Conservation (phyloP, 192 early-diverging fungal genomes). For the Backusella morwellensis region DNA sequence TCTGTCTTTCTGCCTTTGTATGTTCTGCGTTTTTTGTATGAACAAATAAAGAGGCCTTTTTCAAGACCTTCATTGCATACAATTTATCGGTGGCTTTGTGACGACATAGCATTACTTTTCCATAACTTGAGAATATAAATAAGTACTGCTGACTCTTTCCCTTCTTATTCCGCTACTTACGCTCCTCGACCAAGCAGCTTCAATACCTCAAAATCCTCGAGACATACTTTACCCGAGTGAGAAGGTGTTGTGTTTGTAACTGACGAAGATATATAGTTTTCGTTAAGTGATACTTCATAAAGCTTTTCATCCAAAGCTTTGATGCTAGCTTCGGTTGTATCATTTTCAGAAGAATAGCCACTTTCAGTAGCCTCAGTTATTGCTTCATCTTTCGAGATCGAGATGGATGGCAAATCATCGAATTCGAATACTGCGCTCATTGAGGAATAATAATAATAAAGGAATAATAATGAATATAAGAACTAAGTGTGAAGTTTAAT, state of each 20-base stretch:
- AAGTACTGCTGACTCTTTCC: neutral
- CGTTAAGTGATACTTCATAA: constrained; percentile 47
- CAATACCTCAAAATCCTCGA: constrained; percentile 50
- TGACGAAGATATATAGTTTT: constrained; percentile 43
- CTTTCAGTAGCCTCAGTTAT: neutral
- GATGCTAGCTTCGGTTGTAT: constrained; percentile 14
- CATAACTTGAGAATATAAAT: constrained; percentile 51
- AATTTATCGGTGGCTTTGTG: constrained; percentile 55
- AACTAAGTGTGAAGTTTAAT: neutral
- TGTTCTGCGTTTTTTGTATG: constrained; percentile 78
- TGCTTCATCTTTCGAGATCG: constrained; percentile 23
- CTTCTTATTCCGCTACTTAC: constrained; percentile 33
- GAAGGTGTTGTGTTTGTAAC: constrained; percentile 25
- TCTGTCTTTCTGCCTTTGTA: constrained; percentile 85
- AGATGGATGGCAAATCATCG: constrained; percentile 41
- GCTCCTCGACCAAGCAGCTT: constrained; percentile 53
- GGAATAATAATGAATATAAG: neutral
- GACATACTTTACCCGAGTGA: constrained; percentile 39
- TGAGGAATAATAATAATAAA: neutral
- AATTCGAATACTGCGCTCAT: constrained; percentile 48
- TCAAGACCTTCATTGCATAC: constrained; percentile 94
- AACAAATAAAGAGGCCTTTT: constrained; percentile 83
- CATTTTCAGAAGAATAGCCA: constrained; percentile 22
- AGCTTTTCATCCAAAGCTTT: constrained; percentile 22
- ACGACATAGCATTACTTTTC: constrained; percentile 81